Base-by-base conservation (phyloP, 1,284 basidiomycete genomes). In the Fomitopsis pinicola region DNA sequence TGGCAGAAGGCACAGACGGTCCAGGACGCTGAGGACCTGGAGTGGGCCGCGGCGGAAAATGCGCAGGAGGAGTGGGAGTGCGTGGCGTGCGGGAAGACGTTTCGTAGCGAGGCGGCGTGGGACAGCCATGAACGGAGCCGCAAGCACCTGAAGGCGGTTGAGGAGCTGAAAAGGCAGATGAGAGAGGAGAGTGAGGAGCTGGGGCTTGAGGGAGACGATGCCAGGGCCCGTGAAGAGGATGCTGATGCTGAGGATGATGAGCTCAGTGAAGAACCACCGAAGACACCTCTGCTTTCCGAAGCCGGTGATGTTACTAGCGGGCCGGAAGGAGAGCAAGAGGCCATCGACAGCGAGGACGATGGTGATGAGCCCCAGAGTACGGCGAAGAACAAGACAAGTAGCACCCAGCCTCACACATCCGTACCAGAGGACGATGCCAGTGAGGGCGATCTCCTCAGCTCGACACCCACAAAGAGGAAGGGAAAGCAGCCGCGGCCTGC, bases 51-150 rank as follows among this genome's bases (percentile, higher is more conserved):
- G 10, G 85, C 82, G 6, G 86, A 91, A 72, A 87, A 85, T 9
- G 86, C 71, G 17, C 76, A 84, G 5, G 88, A 92, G 69, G 88
- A 89, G 71, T 96, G 93, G 85, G 95, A 98, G 73, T 99, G 97
- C 70, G 90, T 98, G n/a, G 97, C 91, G 3, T 99, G 97, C 71
- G 82, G 86, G 59, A 98, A 98, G 78, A 82, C 82, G 1, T 99
- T 98, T 75, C 82, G 90, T 69, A 95, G 91, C 67, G 95, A 98
- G 71, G 93, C 94, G 0, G 92, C 95, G 17, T 99, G 96, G 94
- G 83, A 88, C 67, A 98, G 96, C 73, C 97, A 99, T 67, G 97
- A 99, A 74, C 82, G 95, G 67, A 98, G 95, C 75, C 93, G 92
- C 75, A 98, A 97, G 75, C 97, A 99, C 73, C 76, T 94, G 73